Evolutionary conservation across 176 grass and related monocot species (phyloP).

Genomic region (Eragrostis nindensis): DNA sequence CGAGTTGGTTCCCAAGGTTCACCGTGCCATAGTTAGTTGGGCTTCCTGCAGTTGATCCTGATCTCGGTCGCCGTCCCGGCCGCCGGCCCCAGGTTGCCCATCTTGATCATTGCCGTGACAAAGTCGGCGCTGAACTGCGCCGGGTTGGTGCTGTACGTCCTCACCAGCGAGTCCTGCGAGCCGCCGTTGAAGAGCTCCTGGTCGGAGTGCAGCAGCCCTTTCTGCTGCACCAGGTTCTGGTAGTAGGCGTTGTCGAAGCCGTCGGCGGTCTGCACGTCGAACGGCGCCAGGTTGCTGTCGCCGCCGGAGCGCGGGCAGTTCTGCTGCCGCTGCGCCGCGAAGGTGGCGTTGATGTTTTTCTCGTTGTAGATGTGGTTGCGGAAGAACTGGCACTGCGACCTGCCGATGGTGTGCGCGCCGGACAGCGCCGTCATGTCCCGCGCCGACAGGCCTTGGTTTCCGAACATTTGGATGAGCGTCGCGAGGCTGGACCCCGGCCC

Average conservation of each 20-base stretch:
- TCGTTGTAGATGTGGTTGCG: conserved; percentile 74
- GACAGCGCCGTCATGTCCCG: conserved; percentile 91
- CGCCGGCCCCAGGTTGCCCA: conserved; percentile 65
- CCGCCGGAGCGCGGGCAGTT: conserved; percentile 67
- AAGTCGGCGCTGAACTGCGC: conserved; percentile 50
- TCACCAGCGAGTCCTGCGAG: conserved; percentile 73
- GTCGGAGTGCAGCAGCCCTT: conserved; percentile 78
- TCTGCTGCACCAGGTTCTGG: conserved; percentile 54
- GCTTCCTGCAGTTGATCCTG: conserved; percentile 74
- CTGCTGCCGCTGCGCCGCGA: conserved; percentile 51
- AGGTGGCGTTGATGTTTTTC: conserved; percentile 58
- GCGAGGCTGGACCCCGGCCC: conserved; percentile 52
- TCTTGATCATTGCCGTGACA: conserved; percentile 66
- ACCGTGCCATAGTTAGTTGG: conserved; percentile 30
- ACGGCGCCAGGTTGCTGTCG: conserved; percentile 56
- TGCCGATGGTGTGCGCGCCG: conserved; percentile 78
- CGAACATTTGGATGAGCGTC: conserved; percentile 61
- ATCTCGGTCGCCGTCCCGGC: conserved; percentile 60
- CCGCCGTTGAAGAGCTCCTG: conserved; percentile 92
- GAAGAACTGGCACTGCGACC: conserved; percentile 68
- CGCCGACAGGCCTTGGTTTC: conserved; percentile 50
- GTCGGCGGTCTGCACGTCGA: conserved; percentile 68
- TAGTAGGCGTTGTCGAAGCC: conserved; percentile 88
- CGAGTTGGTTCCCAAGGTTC: conserved; percentile 41
- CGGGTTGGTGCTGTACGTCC: conserved; percentile 56